Conservation (phyloP, 768 basidiomycete species). For the Mycena galericulata region DNA sequence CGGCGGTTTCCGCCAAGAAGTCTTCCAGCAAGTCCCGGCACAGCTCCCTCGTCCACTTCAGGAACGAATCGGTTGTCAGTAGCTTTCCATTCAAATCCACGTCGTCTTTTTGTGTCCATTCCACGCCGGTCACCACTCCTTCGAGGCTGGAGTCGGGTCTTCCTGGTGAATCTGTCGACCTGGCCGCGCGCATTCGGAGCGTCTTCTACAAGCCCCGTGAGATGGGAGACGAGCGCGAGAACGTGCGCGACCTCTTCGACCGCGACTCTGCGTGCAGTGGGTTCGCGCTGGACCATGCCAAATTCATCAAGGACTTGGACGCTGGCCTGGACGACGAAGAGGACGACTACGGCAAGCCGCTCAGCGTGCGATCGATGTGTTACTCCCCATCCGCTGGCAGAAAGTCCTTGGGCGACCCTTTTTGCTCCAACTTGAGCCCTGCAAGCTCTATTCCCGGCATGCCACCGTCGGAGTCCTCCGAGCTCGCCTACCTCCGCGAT, state of each 20-base stretch:
- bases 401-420: background rate
- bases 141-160: background rate
- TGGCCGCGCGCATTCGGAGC: conserved; percentile 31
- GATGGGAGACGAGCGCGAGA: conserved; percentile 7
- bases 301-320: background rate
- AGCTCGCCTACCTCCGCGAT: conserved; percentile 28
- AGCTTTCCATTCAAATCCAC: background rate
- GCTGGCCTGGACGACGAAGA: background rate
- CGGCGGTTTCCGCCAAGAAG: background rate
- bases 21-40: too few relatives aligned
- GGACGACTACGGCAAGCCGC: background rate
- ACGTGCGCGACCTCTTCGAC: conserved; percentile 27
- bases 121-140: background rate
- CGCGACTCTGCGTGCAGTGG: conserved; percentile 23
- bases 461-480: conserved; percentile 1
- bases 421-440: background rate
- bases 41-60: too few relatives aligned
- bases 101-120: background rate
- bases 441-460: background rate
- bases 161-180: conserved; percentile 10
- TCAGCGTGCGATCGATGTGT: conserved; percentile 9
- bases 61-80: background rate
- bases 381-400: background rate
- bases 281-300: background rate
- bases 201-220: conserved; percentile 24